These are phyloP conservation scores for Fusarium pseudocircinatum DNA, from an alignment of 2,329 filamentous ascomycete genomes.

Conservation along the genomic window DNA sequence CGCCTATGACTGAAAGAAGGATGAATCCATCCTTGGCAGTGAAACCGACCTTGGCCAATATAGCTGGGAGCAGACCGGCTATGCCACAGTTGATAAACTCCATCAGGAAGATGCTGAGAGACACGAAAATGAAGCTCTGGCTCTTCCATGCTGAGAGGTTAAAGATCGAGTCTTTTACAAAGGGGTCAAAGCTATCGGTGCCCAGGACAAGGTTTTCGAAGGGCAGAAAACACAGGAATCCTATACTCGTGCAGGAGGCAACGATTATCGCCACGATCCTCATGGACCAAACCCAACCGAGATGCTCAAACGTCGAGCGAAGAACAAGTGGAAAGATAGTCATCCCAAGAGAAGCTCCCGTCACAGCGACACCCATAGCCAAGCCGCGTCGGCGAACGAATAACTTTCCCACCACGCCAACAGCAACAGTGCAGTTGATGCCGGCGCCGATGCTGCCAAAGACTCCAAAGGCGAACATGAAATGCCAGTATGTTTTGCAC, in stretches of 20 bases:
- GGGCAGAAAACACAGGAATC: conserved; percentile 48
- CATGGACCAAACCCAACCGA: conserved; percentile 48
- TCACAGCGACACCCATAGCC: conserved; percentile 22
- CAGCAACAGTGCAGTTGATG: conserved; percentile 46
- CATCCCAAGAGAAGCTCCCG: conserved; percentile 39
- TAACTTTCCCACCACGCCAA: conserved; percentile 44
- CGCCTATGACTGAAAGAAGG: conserved; percentile 54
- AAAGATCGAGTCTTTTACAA: conserved; percentile 9
- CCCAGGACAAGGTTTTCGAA: conserved; percentile 23
- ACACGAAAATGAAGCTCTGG: conserved; percentile 50
- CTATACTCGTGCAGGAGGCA: conserved; percentile 32
- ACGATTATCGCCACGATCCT: conserved; percentile 43
- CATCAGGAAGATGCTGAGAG: conserved; percentile 52
- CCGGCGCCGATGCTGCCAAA: conserved; percentile 54
- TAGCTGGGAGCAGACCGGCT: conserved; percentile 55
- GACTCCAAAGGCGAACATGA: conserved; percentile 54
- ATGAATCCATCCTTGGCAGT: conserved; percentile 51
- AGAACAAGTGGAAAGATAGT: conserved; percentile 47
- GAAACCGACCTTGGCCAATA: conserved; percentile 46
- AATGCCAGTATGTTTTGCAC: conserved; percentile 58
- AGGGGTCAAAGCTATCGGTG: background rate
- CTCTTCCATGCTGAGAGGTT: conserved; percentile 52
- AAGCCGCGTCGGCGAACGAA: conserved; percentile 24
- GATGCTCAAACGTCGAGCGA: conserved; percentile 28
- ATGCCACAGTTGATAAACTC: conserved; percentile 59